phyloP scores from a whole-genome alignment of 2,329 filamentous ascomycete species.

The Aspergillus amoenus region DNA sequence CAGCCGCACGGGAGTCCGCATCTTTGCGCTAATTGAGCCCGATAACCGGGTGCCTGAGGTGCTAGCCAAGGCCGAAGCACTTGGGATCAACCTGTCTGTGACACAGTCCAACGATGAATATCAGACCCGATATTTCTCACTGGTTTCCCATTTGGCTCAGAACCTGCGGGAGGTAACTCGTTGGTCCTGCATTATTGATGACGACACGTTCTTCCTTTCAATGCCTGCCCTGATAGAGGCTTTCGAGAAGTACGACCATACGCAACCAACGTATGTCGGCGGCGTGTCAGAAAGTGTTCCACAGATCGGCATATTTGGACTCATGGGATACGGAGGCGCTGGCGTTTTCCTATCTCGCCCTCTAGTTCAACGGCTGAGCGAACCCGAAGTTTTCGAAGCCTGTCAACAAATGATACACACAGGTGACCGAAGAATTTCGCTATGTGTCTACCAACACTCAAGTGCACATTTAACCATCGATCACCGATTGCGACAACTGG shows the following conservation, averaged over 20 bases:
- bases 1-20: slow-evolving; percentile 49
- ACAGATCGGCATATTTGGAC: slow-evolving; percentile 54
- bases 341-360: slow-evolving; percentile 59
- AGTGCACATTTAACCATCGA: slow-evolving; percentile 55
- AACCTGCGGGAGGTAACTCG: slow-evolving; percentile 46
- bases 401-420: slow-evolving; percentile 49
- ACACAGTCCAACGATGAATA: slow-evolving; percentile 37
- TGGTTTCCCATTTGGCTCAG: slow-evolving; percentile 52
- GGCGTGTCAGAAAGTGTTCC: slow-evolving; percentile 58
- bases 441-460: slow-evolving; percentile 59
- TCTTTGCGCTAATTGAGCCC: slow-evolving; percentile 55
- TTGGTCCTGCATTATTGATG: slow-evolving; percentile 61
- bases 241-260: slow-evolving; percentile 51
- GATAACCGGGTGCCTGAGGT: slow-evolving; percentile 30
- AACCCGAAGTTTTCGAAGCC: slow-evolving; percentile 42
- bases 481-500: slow-evolving; percentile 58
- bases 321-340: slow-evolving; percentile 62
- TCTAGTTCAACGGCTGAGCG: slow-evolving; percentile 50
- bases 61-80: slow-evolving; percentile 33
- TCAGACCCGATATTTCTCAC: slow-evolving; percentile 56
- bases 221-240: slow-evolving; percentile 52
- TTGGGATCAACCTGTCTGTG: slow-evolving; percentile 45
- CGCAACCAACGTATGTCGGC: slow-evolving; percentile 54
- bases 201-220: slow-evolving; percentile 64
- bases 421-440: slow-evolving; percentile 58